Base-by-base conservation (phyloP, 768 basidiomycete genomes). In the Naematelia encephala region DNA sequence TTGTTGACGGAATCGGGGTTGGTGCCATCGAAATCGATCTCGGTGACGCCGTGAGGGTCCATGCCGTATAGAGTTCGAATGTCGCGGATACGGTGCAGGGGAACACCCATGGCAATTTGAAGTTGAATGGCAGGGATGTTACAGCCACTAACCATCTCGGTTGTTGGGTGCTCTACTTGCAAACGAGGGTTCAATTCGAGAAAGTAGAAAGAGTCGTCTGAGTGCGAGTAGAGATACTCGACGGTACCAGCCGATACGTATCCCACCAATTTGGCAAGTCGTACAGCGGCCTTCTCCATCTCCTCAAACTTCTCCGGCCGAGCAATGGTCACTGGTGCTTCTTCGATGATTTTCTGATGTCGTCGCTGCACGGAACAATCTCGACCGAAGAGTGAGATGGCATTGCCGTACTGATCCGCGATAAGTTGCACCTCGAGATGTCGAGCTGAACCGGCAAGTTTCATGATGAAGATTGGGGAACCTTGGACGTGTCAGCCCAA, bases 311-410 rank as follows among this genome's bases (percentile, higher is more conserved):
- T 91, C 19, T 89, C 87, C 44, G 87, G 86, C 62, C 86, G 87
- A 5, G 96, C 96, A 65, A 99, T 98, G 3, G 94, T 98, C 30
- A 99, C 94, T 8, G 96, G 96, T 1, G 96, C 96, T 78, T 99
- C 96, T 79, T 99, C 96, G 62, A 99, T 99, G 69, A 99, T 99
- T 82, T 99, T 99, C 78, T 99, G 96, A 78, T 99, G 96, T 56
- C 96, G 89, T 68, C 96, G 88, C 78, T 99, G 96, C 48, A 99
- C 96, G 57, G 96, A 99, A 77, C 96, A 99, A 77, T 98, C 96
- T 70, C 96, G 93, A 71, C 96, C 96, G 73, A 99, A 99, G 56
- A 99, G 83, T 44, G 96, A 98, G 69, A 99, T 98, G 26, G 96
- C 96, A 77, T 96, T 93, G 57, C 96, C 96, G 76, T 99, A 99